Conservation (phyloP, 2,329 filamentous ascomycete species). For the Teratosphaeria pseudoeucalypti region DNA sequence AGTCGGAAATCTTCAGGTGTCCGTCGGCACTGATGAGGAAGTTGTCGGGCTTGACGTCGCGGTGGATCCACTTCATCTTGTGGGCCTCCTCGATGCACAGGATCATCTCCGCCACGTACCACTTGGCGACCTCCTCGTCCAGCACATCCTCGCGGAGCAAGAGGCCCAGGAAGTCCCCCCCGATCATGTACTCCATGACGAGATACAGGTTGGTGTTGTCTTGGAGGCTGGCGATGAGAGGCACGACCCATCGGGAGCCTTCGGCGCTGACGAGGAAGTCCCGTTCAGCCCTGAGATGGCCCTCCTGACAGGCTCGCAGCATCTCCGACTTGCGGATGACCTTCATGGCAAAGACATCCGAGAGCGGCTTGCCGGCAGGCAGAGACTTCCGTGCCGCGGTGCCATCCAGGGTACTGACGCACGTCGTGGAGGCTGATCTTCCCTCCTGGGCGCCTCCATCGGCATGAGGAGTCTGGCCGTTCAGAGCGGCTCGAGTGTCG, state of each 20-base stretch:
- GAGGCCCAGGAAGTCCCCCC: constrained; percentile 82
- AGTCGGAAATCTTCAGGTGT: constrained; percentile 92
- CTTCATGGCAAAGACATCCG: constrained; percentile 86
- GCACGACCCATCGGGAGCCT: constrained; percentile 82
- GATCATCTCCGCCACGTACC: constrained; percentile 93
- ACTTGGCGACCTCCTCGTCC: constrained; percentile 66
- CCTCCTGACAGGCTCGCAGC: constrained; percentile 83
- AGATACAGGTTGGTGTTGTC: constrained; percentile 77
- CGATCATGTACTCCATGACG: constrained; percentile 97
- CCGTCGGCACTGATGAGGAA: constrained; percentile 82
- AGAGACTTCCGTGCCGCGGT: constrained; percentile 18
- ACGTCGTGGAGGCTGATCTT: constrained; percentile 25
- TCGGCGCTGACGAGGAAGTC: constrained; percentile 86
- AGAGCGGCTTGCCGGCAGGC: constrained; percentile 23
- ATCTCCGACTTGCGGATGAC: constrained; percentile 90
- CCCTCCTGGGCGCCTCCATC: neutral
- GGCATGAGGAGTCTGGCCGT: neutral
- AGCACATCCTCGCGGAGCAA: constrained; percentile 77
- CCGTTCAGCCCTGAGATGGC: constrained; percentile 78
- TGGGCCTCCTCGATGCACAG: constrained; percentile 89
- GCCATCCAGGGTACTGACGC: constrained; percentile 14
- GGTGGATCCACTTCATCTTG: constrained; percentile 79
- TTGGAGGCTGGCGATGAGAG: constrained; percentile 80
- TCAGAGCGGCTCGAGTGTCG: constrained; percentile 1
- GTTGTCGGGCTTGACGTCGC: constrained; percentile 95